Base-by-base conservation (phyloP, 768 basidiomycete species). In the Boletales sp. region DNA sequence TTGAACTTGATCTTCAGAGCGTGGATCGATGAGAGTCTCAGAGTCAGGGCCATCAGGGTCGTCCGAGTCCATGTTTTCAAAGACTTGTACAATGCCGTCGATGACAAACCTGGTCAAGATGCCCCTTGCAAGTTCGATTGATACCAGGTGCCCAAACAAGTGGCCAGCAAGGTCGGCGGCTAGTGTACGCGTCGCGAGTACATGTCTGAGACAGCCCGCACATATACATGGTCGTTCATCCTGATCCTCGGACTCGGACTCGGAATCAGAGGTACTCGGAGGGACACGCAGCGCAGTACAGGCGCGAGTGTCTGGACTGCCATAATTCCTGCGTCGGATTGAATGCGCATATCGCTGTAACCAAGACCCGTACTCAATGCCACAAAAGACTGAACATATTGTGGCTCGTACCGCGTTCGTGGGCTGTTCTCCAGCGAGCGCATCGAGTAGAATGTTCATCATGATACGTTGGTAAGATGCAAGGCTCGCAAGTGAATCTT, bases 61-160 rank as follows among this genome's bases (percentile, higher is more conserved):
- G 2, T 11, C n/a, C n/a, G n/a, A n/a, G n/a, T n/a, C 13, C 0
- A 25, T 17, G 19, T 7, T 36, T 34, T 56, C 32, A 31, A 51
- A 32, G 36, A 57, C 49, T 18, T 43, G 40, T 1, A 50, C 40
- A 1, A 38, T 18, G 31, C 41, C 41, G n/a, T 43, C 34, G 30
- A 7, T 13, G 34, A 49, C 31, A 28, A 51, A 30, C n/a, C 18
- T 9, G 9, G 11, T 30, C 15, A 51, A 41, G 17, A 50, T 25
- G 13, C 40, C 43, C 35, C n/a, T 41, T 2, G 38, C 44, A 18
- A 45, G 21, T 28, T 45, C 44, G 14, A 33, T 35, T 7, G 50
- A 46, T 14, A 50, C 38, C 43, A 45, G 18, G 21, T 34, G 38
- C 8, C 44, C 31, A 46, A 51, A 51, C 44, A 51, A 41, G 13